Evolutionary conservation across 2,329 filamentous ascomycete genomes (phyloP).

Genomic region (Pseudogymnoascus sp.): DNA sequence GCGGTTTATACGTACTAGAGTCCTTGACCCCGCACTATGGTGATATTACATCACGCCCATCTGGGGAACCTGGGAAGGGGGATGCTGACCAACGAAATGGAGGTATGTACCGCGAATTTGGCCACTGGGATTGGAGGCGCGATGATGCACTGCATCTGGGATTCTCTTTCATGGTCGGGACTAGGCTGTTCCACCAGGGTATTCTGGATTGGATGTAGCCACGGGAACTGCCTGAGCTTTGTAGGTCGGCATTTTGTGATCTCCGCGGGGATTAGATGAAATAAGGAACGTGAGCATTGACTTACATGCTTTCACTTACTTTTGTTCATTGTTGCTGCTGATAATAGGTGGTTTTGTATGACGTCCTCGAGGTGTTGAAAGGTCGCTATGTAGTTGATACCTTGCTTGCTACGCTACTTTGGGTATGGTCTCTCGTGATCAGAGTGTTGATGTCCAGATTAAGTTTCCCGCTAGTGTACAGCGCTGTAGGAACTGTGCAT

Average conservation of each 20-base stretch:
- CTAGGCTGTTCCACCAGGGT: background rate
- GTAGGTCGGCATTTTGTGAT: background rate
- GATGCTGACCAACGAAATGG: constrained; percentile 1
- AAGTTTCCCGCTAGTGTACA: background rate
- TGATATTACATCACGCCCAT: background rate
- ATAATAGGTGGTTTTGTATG: background rate
- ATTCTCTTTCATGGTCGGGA: background rate
- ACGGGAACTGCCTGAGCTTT: background rate
- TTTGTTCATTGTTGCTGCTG: background rate
- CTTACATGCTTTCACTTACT: background rate
- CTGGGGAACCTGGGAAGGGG: constrained; percentile 1
- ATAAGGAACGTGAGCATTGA: background rate
- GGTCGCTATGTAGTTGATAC: background rate
- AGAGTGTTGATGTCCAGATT: background rate
- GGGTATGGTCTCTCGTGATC: background rate
- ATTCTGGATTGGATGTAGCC: background rate
- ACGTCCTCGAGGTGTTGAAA: background rate
- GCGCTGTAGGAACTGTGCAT: background rate
- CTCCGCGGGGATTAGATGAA: background rate
- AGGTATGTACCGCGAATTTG: background rate
- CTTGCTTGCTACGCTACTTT: background rate
- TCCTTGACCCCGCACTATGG: constrained; percentile 2
- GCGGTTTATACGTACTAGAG: constrained; percentile 7
- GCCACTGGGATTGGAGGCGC: background rate
- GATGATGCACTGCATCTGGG: constrained; percentile 4